Percentiles rank a stretch among this genome's conserved stretches.
These are phyloP conservation scores for Vitis hybrid DNA, from an alignment of 177 flowering plant genomes.

Conservation along the genomic window DNA sequence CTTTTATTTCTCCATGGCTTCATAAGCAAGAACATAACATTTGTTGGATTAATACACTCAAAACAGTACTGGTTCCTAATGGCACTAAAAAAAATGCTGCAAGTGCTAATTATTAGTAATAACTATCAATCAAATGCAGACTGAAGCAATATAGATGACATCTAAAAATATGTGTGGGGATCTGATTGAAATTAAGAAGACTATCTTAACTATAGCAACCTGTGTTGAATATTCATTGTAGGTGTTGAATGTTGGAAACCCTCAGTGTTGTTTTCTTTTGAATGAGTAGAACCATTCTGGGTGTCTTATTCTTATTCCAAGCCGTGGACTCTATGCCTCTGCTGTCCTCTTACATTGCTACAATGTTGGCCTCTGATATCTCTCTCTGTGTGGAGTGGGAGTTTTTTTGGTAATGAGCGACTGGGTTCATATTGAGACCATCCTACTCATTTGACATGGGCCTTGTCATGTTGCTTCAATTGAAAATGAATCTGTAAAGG, in stretches of 20 bases:
- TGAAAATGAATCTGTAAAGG: neutral
- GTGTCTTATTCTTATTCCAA: slow-evolving; percentile 2
- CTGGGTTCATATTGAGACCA: neutral
- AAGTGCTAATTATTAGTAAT: too few species aligned
- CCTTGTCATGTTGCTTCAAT: slow-evolving; percentile 5
- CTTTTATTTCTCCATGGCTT: neutral
- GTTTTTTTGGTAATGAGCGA: neutral
- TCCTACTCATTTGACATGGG: slow-evolving; percentile 4
- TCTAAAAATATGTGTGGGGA: slow-evolving; percentile 1
- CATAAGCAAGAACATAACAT: slow-evolving; percentile 10
- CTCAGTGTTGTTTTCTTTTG: neutral
- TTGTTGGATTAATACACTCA: neutral
- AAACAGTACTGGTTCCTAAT: too few species aligned
- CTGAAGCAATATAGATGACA: neutral
- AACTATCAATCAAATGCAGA: too few species aligned
- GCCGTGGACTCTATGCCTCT: slow-evolving; percentile 1
- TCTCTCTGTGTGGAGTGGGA: neutral
- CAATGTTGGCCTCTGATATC: too few species aligned
- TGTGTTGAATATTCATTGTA: neutral
- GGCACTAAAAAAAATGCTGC: too few species aligned
- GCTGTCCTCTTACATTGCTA: slow-evolving; percentile 6
- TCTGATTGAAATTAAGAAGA: slow-evolving; percentile 10
- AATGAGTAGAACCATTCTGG: neutral
- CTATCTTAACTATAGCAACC: slow-evolving; percentile 14
- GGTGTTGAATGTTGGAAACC: slow-evolving; percentile 9